Evolutionary conservation across 2,329 filamentous ascomycete species (phyloP).

Genomic region (Talaromyces sp.): DNA sequence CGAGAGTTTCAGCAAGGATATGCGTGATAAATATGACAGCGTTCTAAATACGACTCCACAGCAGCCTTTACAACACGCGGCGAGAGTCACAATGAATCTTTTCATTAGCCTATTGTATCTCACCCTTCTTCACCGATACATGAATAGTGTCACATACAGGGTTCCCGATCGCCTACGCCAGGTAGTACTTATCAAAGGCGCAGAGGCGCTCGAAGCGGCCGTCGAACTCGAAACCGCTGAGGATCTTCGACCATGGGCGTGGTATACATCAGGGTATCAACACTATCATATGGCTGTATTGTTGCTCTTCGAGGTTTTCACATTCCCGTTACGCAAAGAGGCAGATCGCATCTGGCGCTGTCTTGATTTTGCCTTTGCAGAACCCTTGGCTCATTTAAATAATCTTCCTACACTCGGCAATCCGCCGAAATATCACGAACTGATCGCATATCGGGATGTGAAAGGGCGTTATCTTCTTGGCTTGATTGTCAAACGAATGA

Average conservation of each 20-base stretch:
- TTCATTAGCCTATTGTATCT: constrained; percentile 63
- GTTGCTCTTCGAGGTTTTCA: constrained; percentile 66
- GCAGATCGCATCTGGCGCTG: constrained; percentile 68
- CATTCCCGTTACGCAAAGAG: constrained; percentile 56
- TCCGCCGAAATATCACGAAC: not conserved
- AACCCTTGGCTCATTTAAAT: not conserved
- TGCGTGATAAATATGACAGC: constrained; percentile 64
- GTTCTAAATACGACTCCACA: constrained; percentile 57
- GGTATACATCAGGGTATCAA: constrained; percentile 69
- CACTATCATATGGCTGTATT: constrained; percentile 71
- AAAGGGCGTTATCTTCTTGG: constrained; percentile 1
- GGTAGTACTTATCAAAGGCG: constrained; percentile 62
- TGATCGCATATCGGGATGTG: not conserved
- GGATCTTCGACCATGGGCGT: constrained; percentile 59
- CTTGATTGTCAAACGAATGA: not conserved
- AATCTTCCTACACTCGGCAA: constrained; percentile 2
- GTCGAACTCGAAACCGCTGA: constrained; percentile 56
- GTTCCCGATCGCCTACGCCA: constrained; percentile 59
- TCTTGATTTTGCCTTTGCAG: constrained; percentile 67
- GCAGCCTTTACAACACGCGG: constrained; percentile 60
- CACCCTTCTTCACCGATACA: constrained; percentile 68
- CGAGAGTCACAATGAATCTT: constrained; percentile 63
- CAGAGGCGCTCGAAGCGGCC: constrained; percentile 54
- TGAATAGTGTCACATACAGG: constrained; percentile 42
- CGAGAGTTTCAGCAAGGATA: constrained; percentile 64